Evolutionary conservation across 2,329 filamentous ascomycete genomes (phyloP).

Genomic region (Colletotrichum liaoningense): DNA sequence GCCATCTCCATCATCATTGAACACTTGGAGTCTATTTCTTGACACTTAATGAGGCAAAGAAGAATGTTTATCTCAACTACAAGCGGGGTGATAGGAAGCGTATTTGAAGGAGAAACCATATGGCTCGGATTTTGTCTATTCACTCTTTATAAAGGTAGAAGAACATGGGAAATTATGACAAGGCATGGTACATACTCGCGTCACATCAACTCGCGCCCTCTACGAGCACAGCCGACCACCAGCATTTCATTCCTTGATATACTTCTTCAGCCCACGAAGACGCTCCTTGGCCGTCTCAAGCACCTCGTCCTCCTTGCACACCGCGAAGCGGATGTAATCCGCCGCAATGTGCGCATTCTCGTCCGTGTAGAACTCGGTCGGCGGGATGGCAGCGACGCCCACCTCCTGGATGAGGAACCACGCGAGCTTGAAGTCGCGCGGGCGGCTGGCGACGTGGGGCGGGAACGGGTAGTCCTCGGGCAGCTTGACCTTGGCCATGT

Average conservation of each 20-base stretch:
- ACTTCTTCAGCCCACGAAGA: slow-evolving; percentile 78
- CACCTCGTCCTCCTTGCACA: slow-evolving; percentile 94
- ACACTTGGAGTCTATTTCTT: too few relatives aligned
- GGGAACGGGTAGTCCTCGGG: slow-evolving; percentile 90
- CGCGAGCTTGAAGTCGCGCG: slow-evolving; percentile 91
- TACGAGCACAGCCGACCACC: not conserved
- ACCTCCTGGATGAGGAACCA: slow-evolving; percentile 99
- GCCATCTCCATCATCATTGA: not conserved
- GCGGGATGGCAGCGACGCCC: slow-evolving; percentile 94
- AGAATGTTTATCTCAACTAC: not conserved
- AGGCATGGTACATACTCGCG: not conserved
- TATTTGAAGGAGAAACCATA: not conserved
- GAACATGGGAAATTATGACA: not conserved
- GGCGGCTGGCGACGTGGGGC: slow-evolving; percentile 84
- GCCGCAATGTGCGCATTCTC: slow-evolving; percentile 86
- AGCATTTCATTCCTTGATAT: slow-evolving; percentile 56
- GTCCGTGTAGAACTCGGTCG: slow-evolving; percentile 96
- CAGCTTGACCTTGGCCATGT: slow-evolving; percentile 87
- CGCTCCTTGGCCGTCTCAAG: slow-evolving; percentile 83
- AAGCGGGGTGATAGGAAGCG: not conserved
- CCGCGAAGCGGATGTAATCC: slow-evolving; percentile 93
- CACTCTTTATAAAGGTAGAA: not conserved
- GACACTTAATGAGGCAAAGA: not conserved
- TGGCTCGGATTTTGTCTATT: slow-evolving; percentile 20
- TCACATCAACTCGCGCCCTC: not conserved